These are phyloP conservation scores for Plasmodium adleri DNA, from an alignment of 169 alveolate genomes.

Conservation along the genomic window DNA sequence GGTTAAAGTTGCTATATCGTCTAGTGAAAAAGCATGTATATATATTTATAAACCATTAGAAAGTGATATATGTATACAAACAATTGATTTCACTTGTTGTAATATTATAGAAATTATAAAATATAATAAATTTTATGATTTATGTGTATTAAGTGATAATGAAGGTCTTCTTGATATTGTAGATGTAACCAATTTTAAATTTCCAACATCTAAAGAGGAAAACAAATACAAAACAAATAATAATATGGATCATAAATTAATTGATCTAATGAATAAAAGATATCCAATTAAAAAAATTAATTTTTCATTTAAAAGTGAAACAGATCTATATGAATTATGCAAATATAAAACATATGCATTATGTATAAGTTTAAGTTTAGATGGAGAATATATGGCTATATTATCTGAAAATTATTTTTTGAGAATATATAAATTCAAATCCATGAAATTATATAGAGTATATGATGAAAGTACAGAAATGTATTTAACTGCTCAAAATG, in stretches of 20 bases:
- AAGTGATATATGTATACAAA: constrained; percentile 48
- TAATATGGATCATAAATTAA: neutral
- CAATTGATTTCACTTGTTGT: constrained; percentile 26
- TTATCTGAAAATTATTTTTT: constrained; percentile 87
- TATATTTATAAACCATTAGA: constrained; percentile 50
- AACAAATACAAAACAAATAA: neutral
- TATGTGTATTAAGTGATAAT: constrained; percentile 85
- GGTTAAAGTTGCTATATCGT: constrained; percentile 64
- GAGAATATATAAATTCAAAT: constrained; percentile 87
- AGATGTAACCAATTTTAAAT: constrained; percentile 84
- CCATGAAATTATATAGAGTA: constrained; percentile 89
- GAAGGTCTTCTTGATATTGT: constrained; percentile 88
- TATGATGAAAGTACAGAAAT: constrained; percentile 91
- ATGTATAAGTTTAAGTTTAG: constrained; percentile 87
- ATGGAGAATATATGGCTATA: constrained; percentile 90
- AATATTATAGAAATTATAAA: constrained; percentile 80
- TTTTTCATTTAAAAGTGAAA: constrained; percentile 86
- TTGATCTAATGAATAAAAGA: constrained; percentile 56
- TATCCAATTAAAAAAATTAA: constrained; percentile 63
- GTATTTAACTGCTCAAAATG: constrained; percentile 90
- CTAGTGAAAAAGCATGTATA: constrained; percentile 53
- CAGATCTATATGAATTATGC: constrained; percentile 93
- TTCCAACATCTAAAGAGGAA: constrained; percentile 76
- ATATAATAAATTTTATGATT: constrained; percentile 77
- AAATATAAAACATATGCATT: constrained; percentile 86